Conservation (phyloP, 2,329 filamentous ascomycete species). For the Aspergillus pseudoglaucus region DNA sequence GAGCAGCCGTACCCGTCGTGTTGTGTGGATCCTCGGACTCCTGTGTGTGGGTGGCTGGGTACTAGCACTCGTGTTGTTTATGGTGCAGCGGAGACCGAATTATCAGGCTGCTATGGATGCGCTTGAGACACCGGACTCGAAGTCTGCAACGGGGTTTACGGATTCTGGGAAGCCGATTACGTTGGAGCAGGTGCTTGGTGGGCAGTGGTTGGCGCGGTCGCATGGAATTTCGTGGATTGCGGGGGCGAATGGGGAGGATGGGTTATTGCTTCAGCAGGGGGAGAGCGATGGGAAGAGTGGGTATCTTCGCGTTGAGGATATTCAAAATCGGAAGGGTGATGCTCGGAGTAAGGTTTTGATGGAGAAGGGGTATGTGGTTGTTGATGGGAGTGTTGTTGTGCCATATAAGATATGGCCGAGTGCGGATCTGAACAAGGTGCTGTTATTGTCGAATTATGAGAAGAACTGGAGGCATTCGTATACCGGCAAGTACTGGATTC, state of each 20-base stretch:
- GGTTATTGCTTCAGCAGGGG: slow-evolving; percentile 67
- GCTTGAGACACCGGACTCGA: slow-evolving; percentile 21
- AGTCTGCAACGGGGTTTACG: slow-evolving; percentile 23
- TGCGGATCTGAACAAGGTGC: slow-evolving; percentile 74
- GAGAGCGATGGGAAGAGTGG: slow-evolving; percentile 53
- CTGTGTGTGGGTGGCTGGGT: slow-evolving; percentile 41
- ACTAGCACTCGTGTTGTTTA: slow-evolving; percentile 39
- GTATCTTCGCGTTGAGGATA: slow-evolving; percentile 81
- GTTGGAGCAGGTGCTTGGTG: slow-evolving; percentile 35
- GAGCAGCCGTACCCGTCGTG: slow-evolving; percentile 25
- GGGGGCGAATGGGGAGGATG: slow-evolving; percentile 56
- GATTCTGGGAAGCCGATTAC: slow-evolving; percentile 38
- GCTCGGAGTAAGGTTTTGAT: slow-evolving; percentile 62
- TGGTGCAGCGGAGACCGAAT: slow-evolving; percentile 29
- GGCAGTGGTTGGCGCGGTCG: slow-evolving; percentile 30
- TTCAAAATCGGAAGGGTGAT: slow-evolving; percentile 52
- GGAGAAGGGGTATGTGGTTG: slow-evolving; percentile 58
- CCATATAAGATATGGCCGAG: slow-evolving; percentile 67
- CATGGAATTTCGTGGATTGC: slow-evolving; percentile 44
- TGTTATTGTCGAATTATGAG: slow-evolving; percentile 66
- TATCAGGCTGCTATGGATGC: slow-evolving; percentile 21
- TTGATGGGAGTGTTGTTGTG: slow-evolving; percentile 49
- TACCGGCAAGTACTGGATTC: slow-evolving; percentile 81
- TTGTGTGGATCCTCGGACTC: slow-evolving; percentile 36
- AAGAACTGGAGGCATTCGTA: slow-evolving; percentile 88